phyloP scores from a whole-genome alignment of 2,329 filamentous ascomycete species.

The Chaetothyriales sp. region DNA sequence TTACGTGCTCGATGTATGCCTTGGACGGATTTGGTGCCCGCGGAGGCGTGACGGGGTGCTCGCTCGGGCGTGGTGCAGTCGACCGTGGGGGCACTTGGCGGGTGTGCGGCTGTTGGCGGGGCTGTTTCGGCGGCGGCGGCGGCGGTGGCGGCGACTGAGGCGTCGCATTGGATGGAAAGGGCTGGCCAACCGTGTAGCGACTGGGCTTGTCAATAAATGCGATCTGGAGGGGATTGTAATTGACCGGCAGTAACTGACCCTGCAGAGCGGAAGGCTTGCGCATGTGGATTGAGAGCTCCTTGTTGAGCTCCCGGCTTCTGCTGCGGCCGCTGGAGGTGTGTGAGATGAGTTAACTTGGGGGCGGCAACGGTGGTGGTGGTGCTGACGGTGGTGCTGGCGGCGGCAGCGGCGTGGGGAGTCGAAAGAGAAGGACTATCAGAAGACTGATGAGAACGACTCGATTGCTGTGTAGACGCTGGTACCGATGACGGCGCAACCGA shows the following conservation, averaged over 20 bases:
- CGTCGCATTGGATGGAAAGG: not conserved
- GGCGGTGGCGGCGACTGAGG: not conserved
- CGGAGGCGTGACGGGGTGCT: constrained; percentile 42
- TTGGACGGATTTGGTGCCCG: constrained; percentile 44
- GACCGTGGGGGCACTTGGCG: constrained; percentile 4
- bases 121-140: too few relatives aligned
- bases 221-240: constrained; percentile 15
- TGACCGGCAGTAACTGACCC: constrained; percentile 14
- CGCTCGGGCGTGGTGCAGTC: constrained; percentile 42
- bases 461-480: not conserved
- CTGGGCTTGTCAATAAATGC: constrained; percentile 17
- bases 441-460: not conserved
- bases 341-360: too few relatives aligned
- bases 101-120: not conserved
- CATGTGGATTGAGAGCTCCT: not conserved
- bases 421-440: not conserved
- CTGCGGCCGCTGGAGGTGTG: not conserved
- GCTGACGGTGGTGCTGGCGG: too few relatives aligned
- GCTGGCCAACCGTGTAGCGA: not conserved
- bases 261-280: constrained; percentile 2
- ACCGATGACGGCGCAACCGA: not conserved
- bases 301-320: not conserved
- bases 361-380: not conserved
- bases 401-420: not conserved
- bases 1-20: constrained; percentile 45